Base-by-base conservation (phyloP, 495 filamentous ascomycete genomes). In the Cairneyella variabilis region DNA sequence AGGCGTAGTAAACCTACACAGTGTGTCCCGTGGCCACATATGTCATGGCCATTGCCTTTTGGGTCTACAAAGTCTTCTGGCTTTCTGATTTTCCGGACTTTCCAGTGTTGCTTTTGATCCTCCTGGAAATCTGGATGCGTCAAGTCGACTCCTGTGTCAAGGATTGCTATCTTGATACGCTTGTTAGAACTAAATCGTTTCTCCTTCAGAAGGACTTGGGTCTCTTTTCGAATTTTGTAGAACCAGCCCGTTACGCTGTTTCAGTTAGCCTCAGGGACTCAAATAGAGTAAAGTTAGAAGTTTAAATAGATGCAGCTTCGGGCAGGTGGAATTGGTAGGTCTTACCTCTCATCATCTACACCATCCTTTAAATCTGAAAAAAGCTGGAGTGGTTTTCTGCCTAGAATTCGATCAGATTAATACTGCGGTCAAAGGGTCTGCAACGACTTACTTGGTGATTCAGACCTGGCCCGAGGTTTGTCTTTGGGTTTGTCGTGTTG, bases 131-230 rank as follows among this genome's bases (percentile, higher is more conserved):
- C 25, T 2, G 14, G 18, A 41, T 54, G 41, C 1, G 25, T 16
- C 4, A 52, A 32, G 49, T 61, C 58, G 18, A 61, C 42, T 4
- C 58, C 58, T 25, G 58, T 61, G 25, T 61, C 58, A 11, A 61
- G 54, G 26, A 61, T 57, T 1, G 58, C 58, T 11, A 61, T 54
- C 43, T 50, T 61, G 14, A 50, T 38, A 10, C 37, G 10, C 20
- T 50, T 50, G n/a, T 14, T 18, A 20, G 32, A 16, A 30, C 12
- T 28, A 22, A 27, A 22, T 18, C 38, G 37, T 3, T 28, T 14
- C 43, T 20, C 10, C 10, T 53, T 25, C 3, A 53, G 26, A 10
- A 53, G 49, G 10, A n/a, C 27, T 21, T 53, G 49, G 12, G 21
- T 53, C 8, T 53, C 26, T 14, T 9, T 34, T 20, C 7, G 7